A percentile compares a stretch with the other conserved stretches of the same genome.
phyloP scores from a whole-genome alignment of 345 rosid species.

The Syzygium aromaticum region DNA sequence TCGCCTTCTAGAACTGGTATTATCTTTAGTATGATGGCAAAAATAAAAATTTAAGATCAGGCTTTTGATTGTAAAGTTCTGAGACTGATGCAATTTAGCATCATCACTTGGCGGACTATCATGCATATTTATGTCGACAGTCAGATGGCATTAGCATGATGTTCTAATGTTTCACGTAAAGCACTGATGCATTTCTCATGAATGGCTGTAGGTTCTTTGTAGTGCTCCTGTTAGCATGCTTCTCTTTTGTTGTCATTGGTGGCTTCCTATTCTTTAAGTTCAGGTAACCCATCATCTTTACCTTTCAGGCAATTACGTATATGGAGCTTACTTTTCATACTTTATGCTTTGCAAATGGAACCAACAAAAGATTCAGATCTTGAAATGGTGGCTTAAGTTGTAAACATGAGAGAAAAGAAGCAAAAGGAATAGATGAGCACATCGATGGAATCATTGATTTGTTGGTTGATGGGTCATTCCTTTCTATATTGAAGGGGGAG shows the following conservation, averaged over 20 bases:
- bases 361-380: background rate
- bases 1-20: background rate
- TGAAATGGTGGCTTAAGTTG: background rate
- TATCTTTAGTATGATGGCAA: background rate
- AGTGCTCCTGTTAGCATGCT: constrained; percentile 69
- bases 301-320: background rate
- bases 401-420: background rate
- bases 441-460: background rate
- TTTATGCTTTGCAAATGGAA: background rate
- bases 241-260: constrained; percentile 79
- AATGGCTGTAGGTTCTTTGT: constrained; percentile 55
- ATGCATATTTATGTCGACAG: background rate
- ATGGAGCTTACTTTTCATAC: background rate
- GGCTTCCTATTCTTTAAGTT: constrained; percentile 72
- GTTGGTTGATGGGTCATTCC: background rate
- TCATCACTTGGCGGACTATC: background rate
- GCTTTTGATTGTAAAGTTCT: background rate
- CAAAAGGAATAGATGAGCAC: background rate
- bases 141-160: background rate
- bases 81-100: background rate
- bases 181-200: background rate
- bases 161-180: background rate
- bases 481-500: constrained; percentile 33
- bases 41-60: background rate
- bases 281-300: constrained; percentile 40